These are phyloP conservation scores for Beta corolliflora DNA, from an alignment of 179 eudicot species.

Conservation along the genomic window DNA sequence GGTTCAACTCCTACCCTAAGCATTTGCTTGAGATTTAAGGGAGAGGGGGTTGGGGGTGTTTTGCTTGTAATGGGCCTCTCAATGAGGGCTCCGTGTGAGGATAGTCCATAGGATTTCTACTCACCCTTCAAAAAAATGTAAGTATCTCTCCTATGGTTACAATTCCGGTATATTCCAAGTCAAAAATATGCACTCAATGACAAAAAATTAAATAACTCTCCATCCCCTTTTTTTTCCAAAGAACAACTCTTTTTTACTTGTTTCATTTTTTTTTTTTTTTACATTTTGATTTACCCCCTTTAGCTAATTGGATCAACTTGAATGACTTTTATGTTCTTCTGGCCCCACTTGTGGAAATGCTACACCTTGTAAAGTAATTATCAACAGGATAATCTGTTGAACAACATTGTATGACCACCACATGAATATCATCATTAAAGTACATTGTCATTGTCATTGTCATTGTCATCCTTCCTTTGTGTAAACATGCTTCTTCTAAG, in stretches of 20 bases:
- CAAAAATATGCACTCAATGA: not conserved
- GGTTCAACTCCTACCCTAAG: too few species aligned
- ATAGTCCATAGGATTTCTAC: too few species aligned
- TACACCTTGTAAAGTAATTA: constrained; percentile 4
- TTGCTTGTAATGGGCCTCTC: too few species aligned
- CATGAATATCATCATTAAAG: not conserved
- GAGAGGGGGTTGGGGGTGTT: too few species aligned
- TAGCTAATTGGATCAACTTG: not conserved
- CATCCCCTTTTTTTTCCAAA: too few species aligned
- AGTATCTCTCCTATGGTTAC: too few species aligned
- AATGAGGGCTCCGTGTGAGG: too few species aligned
- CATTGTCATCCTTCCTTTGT: not conserved
- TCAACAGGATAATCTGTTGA: not conserved
- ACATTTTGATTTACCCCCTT: not conserved
- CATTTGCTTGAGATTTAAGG: too few species aligned
- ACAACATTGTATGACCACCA: not conserved
- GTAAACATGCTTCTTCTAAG: not conserved
- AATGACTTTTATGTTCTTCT: not conserved
- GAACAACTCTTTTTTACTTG: not conserved
- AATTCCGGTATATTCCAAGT: not conserved
- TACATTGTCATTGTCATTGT: too few species aligned
- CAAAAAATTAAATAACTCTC: not conserved
- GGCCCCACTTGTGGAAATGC: not conserved
- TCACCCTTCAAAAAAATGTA: too few species aligned
- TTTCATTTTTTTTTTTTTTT: not conserved